Percentiles rank a stretch among this genome's conserved stretches.
phyloP scores from a whole-genome alignment of 805 yeast species.

The Hanseniaspora mollemarum region DNA sequence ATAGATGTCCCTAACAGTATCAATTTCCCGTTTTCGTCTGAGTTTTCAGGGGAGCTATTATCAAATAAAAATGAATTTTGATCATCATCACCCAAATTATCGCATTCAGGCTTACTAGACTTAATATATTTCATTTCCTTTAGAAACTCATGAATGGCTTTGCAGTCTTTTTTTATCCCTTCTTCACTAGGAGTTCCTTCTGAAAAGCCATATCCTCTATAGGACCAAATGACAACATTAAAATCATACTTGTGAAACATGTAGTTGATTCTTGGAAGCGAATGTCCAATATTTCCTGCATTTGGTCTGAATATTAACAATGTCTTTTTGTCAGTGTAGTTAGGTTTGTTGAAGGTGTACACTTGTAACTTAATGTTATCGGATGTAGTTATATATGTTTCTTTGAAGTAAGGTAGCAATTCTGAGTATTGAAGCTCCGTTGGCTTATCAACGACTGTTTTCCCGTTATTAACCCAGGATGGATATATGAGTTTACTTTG shows the following conservation, averaged over 20 bases:
- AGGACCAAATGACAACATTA: conserved; percentile 76
- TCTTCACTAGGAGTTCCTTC: conserved; percentile 64
- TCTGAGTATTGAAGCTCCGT: conserved; percentile 39
- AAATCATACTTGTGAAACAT: conserved; percentile 52
- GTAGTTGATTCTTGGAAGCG: conserved; percentile 64
- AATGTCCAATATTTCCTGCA: conserved; percentile 92
- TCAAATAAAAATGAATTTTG: too few species aligned
- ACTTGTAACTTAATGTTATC: conserved; percentile 64
- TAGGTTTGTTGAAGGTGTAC: conserved; percentile 34
- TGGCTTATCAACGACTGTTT: conserved; percentile 63
- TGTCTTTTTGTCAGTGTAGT: conserved; percentile 31
- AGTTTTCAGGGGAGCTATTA: too few species aligned
- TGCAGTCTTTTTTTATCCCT: conserved; percentile 77
- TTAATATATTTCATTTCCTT: conserved; percentile 41
- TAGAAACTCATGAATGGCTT: conserved; percentile 54
- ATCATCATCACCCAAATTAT: not conserved
- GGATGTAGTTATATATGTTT: conserved; percentile 45
- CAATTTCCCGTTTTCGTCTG: conserved; percentile 31
- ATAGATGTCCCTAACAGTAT: conserved; percentile 77
- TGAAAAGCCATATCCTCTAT: conserved; percentile 81
- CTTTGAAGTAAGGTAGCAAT: conserved; percentile 46
- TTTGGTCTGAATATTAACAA: conserved; percentile 75
- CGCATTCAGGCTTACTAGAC: not conserved
- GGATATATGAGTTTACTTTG: conserved; percentile 75
- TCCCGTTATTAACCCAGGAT: conserved; percentile 63